These are phyloP conservation scores for Aurinia saxatilis DNA, from an alignment of 345 rosid genomes.

Conservation along the genomic window DNA sequence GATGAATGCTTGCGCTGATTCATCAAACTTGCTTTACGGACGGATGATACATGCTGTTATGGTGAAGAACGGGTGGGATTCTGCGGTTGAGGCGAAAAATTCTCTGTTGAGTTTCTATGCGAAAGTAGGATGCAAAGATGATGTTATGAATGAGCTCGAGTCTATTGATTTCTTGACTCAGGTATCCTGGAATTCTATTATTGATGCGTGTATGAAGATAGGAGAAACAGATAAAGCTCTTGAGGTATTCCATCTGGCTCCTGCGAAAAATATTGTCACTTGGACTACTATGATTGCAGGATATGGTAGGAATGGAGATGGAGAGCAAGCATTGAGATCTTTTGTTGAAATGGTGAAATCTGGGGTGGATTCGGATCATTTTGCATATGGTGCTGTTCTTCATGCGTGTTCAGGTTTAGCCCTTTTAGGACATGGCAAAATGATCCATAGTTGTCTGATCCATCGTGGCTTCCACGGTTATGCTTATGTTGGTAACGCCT, in stretches of 20 bases:
- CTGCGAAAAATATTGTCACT: conserved; percentile 53
- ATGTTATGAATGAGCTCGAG: conserved; percentile 47
- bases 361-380: conserved; percentile 37
- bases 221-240: conserved; percentile 51
- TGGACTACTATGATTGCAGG: conserved; percentile 83
- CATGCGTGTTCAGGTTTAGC: conserved; percentile 70
- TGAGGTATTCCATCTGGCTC: conserved; percentile 35
- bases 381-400: conserved; percentile 57
- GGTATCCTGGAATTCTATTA: conserved; percentile 67
- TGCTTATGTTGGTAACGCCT: conserved; percentile 58
- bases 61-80: conserved; percentile 67
- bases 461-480: conserved; percentile 43
- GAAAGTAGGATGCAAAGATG: conserved; percentile 41
- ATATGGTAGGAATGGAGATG: conserved; percentile 48
- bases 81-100: conserved; percentile 53
- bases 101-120: conserved; percentile 65
- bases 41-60: conserved; percentile 45
- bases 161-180: conserved; percentile 36
- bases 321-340: conserved; percentile 46
- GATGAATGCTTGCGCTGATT: conserved; percentile 50
- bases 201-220: conserved; percentile 60
- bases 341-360: conserved; percentile 45
- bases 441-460: conserved; percentile 63
- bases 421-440: conserved; percentile 46
- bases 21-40: conserved; percentile 35